A percentile compares a stretch with the other conserved stretches of the same genome.
Evolutionary conservation across 208 protist species (phyloP).

Genomic region (Wallacemonas rigidus): DNA sequence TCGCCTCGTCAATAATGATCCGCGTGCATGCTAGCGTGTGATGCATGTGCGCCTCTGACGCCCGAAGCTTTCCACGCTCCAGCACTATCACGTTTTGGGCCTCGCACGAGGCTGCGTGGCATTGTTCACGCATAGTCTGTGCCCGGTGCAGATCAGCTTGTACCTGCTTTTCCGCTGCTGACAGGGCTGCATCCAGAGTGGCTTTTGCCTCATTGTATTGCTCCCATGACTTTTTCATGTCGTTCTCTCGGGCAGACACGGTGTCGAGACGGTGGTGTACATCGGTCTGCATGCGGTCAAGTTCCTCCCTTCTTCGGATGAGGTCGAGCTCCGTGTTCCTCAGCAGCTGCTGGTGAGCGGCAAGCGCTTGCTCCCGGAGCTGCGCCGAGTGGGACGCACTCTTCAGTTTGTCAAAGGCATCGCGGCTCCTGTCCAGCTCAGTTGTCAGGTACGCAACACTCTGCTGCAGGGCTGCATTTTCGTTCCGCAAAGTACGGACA

Average conservation of each 20-base stretch:
- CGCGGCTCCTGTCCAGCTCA: constrained; percentile 8
- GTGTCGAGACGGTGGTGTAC: constrained; percentile 22
- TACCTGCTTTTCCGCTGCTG: constrained; percentile 22
- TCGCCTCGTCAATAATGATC: not conserved
- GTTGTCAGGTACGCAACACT: constrained; percentile 1
- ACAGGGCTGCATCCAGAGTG: constrained; percentile 27
- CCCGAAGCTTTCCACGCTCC: not conserved
- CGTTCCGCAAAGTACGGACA: constrained; percentile 5
- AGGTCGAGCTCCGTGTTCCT: constrained; percentile 20
- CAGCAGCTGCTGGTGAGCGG: constrained; percentile 13
- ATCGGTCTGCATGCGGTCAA: constrained; percentile 4
- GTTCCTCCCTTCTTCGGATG: constrained; percentile 3
- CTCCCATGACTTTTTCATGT: constrained; percentile 17
- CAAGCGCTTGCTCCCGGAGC: constrained; percentile 17
- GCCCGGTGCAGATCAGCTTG: constrained; percentile 24
- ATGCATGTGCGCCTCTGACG: not conserved
- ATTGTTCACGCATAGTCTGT: constrained; percentile 14
- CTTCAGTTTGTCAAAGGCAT: constrained; percentile 20
- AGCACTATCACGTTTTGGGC: not conserved
- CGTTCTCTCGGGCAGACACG: constrained; percentile 19
- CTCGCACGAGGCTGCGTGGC: not conserved
- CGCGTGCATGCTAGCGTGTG: not conserved
- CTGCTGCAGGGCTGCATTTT: constrained; percentile 5
- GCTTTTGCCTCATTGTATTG: constrained; percentile 14
- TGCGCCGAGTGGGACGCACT: constrained; percentile 19